Base-by-base conservation (phyloP, 176 grass and related monocot species). In the Melocanna baccifera region DNA sequence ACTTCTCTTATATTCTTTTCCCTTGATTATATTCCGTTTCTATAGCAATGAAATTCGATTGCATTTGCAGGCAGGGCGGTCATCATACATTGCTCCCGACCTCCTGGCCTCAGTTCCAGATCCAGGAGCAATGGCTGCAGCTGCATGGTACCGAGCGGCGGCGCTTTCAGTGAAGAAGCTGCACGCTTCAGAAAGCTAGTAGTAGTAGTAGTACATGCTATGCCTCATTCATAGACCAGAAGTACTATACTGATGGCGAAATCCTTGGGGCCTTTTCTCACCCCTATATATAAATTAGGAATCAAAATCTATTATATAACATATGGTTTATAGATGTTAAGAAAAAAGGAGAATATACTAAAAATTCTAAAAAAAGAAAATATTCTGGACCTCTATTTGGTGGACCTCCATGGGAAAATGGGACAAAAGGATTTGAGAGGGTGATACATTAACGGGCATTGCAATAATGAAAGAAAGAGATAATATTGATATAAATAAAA, bases 101-200 rank as follows among this genome's bases (percentile, higher is more conserved):
- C 63, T 92, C 12, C 78, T 94, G 65, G 87, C 88, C 30, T 94
- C 85, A 13, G 63, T 94, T 64, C 96, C 96, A 73, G 96, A 99
- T 71, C 96, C 96, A 82, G 96, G 96, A 71, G 96, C 96, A 76
- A 86, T 96, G 90, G 96, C 91, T 78, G 96, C 89, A 46, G 93
- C 93, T 67, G 81, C 91, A 73, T 99, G 96, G 96, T 99, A 96
- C 66, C 40, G 76, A 28, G 89, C 89, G 1, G 91, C 88, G 22
- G 93, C 90, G 15, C 85, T 86, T 82, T 75, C 96, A 39, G 89
- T 96, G 69, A 87, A 82, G 28, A 67, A 88, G 62, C 51, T 96
- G 48, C 84, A 86, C 29, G 63, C 68, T 58, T 94, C 86, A 25
- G 70, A 78, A 37, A 92, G 84, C 51, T 84, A 83, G 67, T 68